Conservation (phyloP, 208 protist species). For the Trypanosomatidae sp. region DNA sequence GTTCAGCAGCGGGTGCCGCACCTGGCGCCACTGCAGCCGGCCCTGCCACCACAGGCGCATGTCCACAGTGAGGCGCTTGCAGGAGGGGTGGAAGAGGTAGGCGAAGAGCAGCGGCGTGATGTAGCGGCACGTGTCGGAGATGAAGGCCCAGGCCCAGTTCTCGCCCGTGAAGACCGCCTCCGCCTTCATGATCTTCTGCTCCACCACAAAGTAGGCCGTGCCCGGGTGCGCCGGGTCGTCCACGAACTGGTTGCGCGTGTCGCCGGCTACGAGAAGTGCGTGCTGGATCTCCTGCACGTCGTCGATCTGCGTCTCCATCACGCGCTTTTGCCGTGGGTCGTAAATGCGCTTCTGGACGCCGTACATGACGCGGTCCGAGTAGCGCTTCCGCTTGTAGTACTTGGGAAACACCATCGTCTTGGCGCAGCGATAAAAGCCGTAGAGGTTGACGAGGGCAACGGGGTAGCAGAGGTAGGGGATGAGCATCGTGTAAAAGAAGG, state of each 20-base stretch:
- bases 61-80: conserved; percentile 66
- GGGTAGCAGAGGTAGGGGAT: conserved; percentile 81
- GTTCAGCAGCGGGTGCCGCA: conserved; percentile 85
- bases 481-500: conserved; percentile 76
- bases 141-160: conserved; percentile 90
- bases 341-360: conserved; percentile 84
- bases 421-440: conserved; percentile 82
- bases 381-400: conserved; percentile 66
- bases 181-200: conserved; percentile 85
- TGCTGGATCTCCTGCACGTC: conserved; percentile 75
- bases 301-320: conserved; percentile 66
- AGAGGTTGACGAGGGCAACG: conserved; percentile 54
- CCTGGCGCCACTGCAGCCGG: conserved; percentile 64
- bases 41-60: conserved; percentile 62
- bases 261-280: conserved; percentile 61
- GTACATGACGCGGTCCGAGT: conserved; percentile 78
- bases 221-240: conserved; percentile 64
- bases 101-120: conserved; percentile 60
- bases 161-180: conserved; percentile 85
- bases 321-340: conserved; percentile 42
- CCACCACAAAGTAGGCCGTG: conserved; percentile 82
- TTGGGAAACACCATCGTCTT: conserved; percentile 65
- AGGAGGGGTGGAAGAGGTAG: conserved; percentile 79
- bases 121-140: conserved; percentile 86
- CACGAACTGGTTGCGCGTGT: conserved; percentile 77